Evolutionary conservation across 345 rosid species (phyloP), one percentile per base, ranked within the genome.

Genomic region (Turritis glabra): DNA sequence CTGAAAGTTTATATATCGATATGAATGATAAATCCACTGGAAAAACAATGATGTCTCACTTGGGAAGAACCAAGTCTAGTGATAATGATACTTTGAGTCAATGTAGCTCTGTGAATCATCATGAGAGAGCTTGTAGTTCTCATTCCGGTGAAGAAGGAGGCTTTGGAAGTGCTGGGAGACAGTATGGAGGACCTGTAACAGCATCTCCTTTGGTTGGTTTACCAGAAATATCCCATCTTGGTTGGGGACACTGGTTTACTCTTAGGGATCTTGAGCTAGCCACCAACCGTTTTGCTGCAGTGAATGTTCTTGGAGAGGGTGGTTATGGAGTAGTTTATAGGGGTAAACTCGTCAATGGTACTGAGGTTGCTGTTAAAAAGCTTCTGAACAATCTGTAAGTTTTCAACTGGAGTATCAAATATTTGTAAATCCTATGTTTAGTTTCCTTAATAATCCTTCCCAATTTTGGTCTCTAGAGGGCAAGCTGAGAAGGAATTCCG

Each of bases 211-310:
- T 92, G 79, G 64, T 95, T 77, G 99, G 97, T 69, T 80, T 95
- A 82, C 97, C 99, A 2, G 97, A 92, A 80, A 59, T 83, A 76
- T 92, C 99, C 1, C 99, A 90, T 73, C 97, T 95, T 77, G 99
- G 99, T 43, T 95, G 99, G 99, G 99, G 99, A 41, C 97, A 95
- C 67, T 92, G 97, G 97, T 95, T 95, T 80, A 95, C 99, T 68
- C 97, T 92, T 40, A 82, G 99, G 80, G 99, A 95, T 81, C 97
- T 95, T 62, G 85, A 95, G 80, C 82, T 85, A 35, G 97, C 99
- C 1, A 92, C 99, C 14, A 82, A 81, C 67, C 89, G 83, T 54
- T 95, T 95, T 73, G 69, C 91, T 10, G 75, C 90, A 0, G 93
- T 86, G 72, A 90, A 95, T 85, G 89, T 95, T 41, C 75, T 95